Evolutionary conservation across 1,284 basidiomycete species (phyloP).

Genomic region (Fomitopsis pinicola): DNA sequence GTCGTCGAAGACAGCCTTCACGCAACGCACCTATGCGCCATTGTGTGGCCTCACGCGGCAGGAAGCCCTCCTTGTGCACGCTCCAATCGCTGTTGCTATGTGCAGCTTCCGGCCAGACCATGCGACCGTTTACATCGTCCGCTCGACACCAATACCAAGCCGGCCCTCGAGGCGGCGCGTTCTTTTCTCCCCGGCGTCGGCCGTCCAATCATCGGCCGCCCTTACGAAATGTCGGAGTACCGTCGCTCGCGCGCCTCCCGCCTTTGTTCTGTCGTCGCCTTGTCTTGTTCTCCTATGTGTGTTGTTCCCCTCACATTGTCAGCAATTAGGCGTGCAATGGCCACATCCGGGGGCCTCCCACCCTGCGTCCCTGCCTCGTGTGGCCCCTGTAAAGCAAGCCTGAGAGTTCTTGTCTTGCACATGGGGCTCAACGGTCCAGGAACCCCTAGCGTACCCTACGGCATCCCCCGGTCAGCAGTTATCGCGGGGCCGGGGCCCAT

Average conservation of each 20-base stretch:
- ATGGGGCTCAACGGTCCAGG: not conserved
- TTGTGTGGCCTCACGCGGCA: not conserved
- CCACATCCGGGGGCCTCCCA: not conserved
- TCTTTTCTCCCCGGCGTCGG: not conserved
- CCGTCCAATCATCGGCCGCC: not conserved
- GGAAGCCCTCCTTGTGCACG: not conserved
- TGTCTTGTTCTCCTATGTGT: not conserved
- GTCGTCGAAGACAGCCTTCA: not conserved
- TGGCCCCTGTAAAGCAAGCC: no score
- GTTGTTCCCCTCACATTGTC: not conserved
- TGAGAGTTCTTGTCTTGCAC: not conserved
- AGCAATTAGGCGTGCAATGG: not conserved
- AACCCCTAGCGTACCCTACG: not conserved
- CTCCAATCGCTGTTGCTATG: not conserved
- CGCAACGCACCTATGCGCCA: not conserved
- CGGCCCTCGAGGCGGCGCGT: not conserved
- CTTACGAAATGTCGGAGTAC: not conserved
- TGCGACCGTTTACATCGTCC: not conserved
- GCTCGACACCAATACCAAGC: not conserved
- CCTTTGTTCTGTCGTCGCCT: not conserved
- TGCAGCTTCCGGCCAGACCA: not conserved
- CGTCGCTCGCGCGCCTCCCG: not conserved
- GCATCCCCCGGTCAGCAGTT: not conserved
- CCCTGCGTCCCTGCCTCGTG: not conserved
- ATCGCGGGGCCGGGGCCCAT: not conserved